Conservation (phyloP, 1,284 basidiomycete genomes). For the Moesziomyces parantarcticus region DNA sequence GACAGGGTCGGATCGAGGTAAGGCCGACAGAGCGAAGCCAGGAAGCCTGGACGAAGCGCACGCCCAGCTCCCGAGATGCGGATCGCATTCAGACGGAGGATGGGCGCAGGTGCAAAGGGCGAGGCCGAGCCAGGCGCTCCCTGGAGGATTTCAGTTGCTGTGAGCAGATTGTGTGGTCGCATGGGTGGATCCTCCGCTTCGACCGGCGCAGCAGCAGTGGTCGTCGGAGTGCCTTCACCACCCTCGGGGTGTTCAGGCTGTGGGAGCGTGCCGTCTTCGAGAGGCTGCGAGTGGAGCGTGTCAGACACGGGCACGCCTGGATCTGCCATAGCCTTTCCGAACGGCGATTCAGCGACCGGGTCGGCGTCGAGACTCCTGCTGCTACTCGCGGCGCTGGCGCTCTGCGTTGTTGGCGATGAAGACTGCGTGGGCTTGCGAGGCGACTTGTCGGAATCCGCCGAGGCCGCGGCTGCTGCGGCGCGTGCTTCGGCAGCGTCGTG, state of each 20-base stretch:
- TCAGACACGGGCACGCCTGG: background rate
- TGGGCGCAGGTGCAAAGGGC: conserved; percentile 42
- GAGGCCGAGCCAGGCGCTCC: conserved; percentile 8
- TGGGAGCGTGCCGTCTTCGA: conserved; percentile 26
- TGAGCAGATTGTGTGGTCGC: conserved; percentile 50
- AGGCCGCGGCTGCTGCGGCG: conserved; percentile 36
- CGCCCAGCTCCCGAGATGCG: conserved; percentile 80
- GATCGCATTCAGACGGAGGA: conserved; percentile 75
- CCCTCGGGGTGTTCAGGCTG: conserved; percentile 6
- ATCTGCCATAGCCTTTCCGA: conserved; percentile 24
- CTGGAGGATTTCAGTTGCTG: conserved; percentile 48
- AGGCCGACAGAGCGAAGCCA: conserved; percentile 80
- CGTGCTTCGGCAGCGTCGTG: conserved; percentile 33
- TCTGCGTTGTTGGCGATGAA: conserved; percentile 1
- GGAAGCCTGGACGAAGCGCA: conserved; percentile 80
- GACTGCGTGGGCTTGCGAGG: conserved; percentile 9
- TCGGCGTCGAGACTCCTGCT: background rate
- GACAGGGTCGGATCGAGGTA: conserved; percentile 69
- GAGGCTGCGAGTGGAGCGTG: conserved; percentile 14
- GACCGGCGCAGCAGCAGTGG: background rate
- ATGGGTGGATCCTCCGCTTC: conserved; percentile 5
- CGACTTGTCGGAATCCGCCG: conserved; percentile 13
- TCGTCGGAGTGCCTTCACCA: background rate
- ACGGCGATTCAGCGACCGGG: conserved; percentile 11
- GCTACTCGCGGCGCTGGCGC: background rate